These are phyloP conservation scores for Phytopythium oedochilum DNA, from an alignment of 352 stramenopile genomes.

Conservation along the genomic window DNA sequence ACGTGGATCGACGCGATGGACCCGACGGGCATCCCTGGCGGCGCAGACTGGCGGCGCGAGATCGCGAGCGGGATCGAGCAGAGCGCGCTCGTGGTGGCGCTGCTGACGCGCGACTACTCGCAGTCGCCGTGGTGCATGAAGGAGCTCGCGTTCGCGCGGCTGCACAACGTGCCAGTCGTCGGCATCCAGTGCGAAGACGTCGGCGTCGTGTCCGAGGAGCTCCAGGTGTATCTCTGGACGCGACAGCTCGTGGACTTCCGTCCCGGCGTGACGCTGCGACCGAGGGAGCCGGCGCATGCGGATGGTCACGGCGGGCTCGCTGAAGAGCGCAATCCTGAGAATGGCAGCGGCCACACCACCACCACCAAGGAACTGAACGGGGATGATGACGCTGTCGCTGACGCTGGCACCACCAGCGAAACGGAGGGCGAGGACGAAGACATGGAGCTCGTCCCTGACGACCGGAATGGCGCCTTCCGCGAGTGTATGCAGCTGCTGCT, in stretches of 20 bases:
- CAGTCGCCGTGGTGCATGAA: slow-evolving; percentile 85
- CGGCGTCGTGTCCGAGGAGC: slow-evolving; percentile 65
- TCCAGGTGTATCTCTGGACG: slow-evolving; percentile 86
- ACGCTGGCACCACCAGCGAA: background rate
- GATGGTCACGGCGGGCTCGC: background rate
- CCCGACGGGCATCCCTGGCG: slow-evolving; percentile 74
- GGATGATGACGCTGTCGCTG: slow-evolving; percentile 1
- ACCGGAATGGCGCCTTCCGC: slow-evolving; percentile 59
- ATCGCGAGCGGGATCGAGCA: slow-evolving; percentile 74
- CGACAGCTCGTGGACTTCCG: slow-evolving; percentile 81
- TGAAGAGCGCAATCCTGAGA: background rate
- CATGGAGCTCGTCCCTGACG: slow-evolving; percentile 27
- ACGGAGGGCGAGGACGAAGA: slow-evolving; percentile 7
- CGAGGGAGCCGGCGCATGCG: background rate
- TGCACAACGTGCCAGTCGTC: slow-evolving; percentile 82
- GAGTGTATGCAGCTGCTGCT: slow-evolving; percentile 65
- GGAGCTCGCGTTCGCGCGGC: slow-evolving; percentile 80
- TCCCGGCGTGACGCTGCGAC: slow-evolving; percentile 20
- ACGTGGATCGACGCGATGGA: slow-evolving; percentile 88
- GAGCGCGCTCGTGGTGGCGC: slow-evolving; percentile 63
- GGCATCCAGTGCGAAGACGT: slow-evolving; percentile 82
- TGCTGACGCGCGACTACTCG: slow-evolving; percentile 76
- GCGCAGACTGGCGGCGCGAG: slow-evolving; percentile 74
- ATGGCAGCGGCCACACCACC: background rate
- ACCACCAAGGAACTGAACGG: background rate